These are phyloP conservation scores for Amaranthus tricolor DNA, from an alignment of 179 eudicot genomes.

Conservation along the genomic window DNA sequence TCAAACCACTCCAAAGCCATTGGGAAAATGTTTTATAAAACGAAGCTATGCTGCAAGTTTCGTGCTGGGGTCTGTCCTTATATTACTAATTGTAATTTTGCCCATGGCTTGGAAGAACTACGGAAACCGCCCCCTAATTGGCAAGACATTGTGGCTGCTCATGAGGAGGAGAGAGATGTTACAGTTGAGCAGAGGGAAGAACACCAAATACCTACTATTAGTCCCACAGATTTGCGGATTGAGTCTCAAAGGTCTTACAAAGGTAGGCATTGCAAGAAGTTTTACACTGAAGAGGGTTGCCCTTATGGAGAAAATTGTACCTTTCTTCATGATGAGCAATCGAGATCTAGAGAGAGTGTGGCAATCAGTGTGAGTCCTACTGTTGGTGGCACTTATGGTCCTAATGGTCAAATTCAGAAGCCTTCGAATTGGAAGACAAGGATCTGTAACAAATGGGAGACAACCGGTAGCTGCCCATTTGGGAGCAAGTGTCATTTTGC, in stretches of 20 bases:
- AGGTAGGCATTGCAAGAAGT: conserved; percentile 96
- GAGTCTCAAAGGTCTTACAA: conserved; percentile 83
- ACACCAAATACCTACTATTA: conserved; percentile 77
- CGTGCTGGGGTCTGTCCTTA: conserved; percentile 91
- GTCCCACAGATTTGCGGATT: conserved; percentile 39
- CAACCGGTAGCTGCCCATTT: conserved; percentile 91
- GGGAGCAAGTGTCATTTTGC: conserved; percentile 99
- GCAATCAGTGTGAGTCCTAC: conserved; percentile 88
- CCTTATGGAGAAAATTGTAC: conserved; percentile 96
- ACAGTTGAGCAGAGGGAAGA: conserved; percentile 77
- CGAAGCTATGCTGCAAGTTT: conserved; percentile 87
- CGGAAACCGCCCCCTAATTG: conserved; percentile 91
- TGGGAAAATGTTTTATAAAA: conserved; percentile 92
- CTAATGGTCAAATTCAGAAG: conserved; percentile 42
- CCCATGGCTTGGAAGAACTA: conserved; percentile 87
- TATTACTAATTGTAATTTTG: conserved; percentile 86
- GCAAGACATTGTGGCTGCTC: conserved; percentile 94
- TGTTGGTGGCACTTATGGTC: conserved; percentile 49
- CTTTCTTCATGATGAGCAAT: conserved; percentile 96
- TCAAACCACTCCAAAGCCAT: conserved; percentile 66
- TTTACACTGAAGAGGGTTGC: conserved; percentile 93
- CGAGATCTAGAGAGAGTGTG: conserved; percentile 85
- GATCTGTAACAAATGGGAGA: conserved; percentile 98
- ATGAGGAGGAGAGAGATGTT: conserved; percentile 59
- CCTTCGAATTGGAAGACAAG: conserved; percentile 98